Percentiles rank a stretch among this genome's conserved stretches.
phyloP scores from a whole-genome alignment of 257 asterid genomes.

The Cinchona pubescens region DNA sequence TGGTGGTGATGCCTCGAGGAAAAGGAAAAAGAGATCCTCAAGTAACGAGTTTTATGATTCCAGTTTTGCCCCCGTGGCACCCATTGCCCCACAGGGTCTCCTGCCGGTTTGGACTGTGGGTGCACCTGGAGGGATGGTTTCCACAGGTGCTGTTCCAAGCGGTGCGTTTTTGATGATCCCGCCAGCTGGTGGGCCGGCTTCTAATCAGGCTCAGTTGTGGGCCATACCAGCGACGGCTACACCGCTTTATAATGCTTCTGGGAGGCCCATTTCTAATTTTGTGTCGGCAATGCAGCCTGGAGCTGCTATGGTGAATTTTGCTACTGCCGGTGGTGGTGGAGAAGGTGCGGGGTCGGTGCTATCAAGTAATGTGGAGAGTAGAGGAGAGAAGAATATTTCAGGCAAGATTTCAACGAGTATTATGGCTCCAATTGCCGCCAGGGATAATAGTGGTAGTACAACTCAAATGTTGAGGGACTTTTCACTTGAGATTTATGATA shows the following conservation, averaged over 20 bases:
- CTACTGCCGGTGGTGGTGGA: conserved; percentile 13
- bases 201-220: conserved; percentile 68
- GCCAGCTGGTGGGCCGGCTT: conserved; percentile 27
- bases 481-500: conserved; percentile 55
- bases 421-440: conserved; percentile 35
- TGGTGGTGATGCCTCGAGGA: conserved; percentile 33
- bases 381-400: conserved; percentile 19
- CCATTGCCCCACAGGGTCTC: conserved; percentile 59
- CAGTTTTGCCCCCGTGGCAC: conserved; percentile 60
- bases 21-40: conserved; percentile 41
- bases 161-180: conserved; percentile 72
- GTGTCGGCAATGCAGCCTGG: conserved; percentile 34
- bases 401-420: conserved; percentile 29
- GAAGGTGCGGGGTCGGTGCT: conserved; percentile 19
- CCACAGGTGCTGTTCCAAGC: conserved; percentile 33
- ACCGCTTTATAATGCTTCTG: conserved; percentile 49
- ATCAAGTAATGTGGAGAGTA: conserved; percentile 10
- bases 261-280: conserved; percentile 47
- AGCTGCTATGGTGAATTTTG: conserved; percentile 13
- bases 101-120: conserved; percentile 60
- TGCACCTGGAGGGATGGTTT: conserved; percentile 12
- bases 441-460: conserved; percentile 19
- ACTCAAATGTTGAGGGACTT: conserved; percentile 59
- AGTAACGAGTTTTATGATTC: conserved; percentile 60
- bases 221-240: conserved; percentile 67